Evolutionary conservation across 2,329 filamentous ascomycete species (phyloP).

Genomic region (Sporothrix curviconia): DNA sequence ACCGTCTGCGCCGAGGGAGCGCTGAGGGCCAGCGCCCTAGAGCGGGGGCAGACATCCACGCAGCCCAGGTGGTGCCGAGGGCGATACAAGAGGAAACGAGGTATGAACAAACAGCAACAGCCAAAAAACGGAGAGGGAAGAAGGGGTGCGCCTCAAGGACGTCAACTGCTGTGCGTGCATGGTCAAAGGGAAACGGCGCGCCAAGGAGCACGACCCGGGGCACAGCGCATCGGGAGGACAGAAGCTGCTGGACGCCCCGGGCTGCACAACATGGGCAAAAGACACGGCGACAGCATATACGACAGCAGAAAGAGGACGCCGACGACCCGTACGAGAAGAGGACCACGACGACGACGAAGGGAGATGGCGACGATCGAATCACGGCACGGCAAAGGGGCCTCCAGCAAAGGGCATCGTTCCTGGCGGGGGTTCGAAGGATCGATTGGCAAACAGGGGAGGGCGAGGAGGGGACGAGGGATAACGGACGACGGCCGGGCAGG

Average conservation of each 20-base stretch:
- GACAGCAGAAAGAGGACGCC: constrained; percentile 58
- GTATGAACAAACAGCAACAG: no score
- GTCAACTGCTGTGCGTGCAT: constrained; percentile 78
- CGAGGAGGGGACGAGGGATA: constrained; percentile 49
- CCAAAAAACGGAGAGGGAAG: no score
- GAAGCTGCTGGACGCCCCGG: constrained; percentile 24
- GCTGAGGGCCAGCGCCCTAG: constrained; percentile 61
- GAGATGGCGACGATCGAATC: constrained; percentile 58
- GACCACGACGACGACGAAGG: constrained; percentile 71
- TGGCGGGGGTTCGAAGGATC: no score
- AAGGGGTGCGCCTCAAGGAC: constrained; percentile 46
- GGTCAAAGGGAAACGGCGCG: constrained; percentile 60
- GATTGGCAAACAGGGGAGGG: no score
- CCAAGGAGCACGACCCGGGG: constrained; percentile 61
- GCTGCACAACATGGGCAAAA: no score
- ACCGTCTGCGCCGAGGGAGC: constrained; percentile 62
- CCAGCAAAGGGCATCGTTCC: no score
- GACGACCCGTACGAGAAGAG: constrained; percentile 32
- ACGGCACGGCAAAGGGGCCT: constrained; percentile 61
- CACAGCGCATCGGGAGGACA: constrained; percentile 59
- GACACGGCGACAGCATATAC: neutral
- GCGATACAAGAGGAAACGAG: constrained; percentile 19
- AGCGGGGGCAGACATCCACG: constrained; percentile 65
- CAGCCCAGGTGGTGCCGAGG: constrained; percentile 52
- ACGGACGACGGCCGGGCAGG: constrained; percentile 64